A percentile compares a stretch with the other conserved stretches of the same genome.
phyloP scores from a whole-genome alignment of 192 early-diverging fungal genomes.

The Paraglomus occultum region DNA sequence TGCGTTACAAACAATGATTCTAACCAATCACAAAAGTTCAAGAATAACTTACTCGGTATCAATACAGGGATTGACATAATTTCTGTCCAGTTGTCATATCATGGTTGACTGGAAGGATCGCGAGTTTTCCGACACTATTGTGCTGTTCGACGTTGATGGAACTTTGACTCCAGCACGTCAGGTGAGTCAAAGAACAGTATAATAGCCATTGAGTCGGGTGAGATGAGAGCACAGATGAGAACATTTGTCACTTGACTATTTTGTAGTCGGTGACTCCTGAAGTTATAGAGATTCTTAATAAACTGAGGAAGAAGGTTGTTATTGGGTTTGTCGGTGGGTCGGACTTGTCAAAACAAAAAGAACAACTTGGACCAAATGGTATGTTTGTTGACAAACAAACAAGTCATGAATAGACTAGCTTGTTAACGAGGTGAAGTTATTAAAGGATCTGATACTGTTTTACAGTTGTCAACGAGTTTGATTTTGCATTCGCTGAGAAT shows the following conservation, averaged over 20 bases:
- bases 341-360: conserved; percentile 90
- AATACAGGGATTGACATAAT: too few relatives aligned
- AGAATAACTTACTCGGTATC: too few relatives aligned
- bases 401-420: background rate
- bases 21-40: too few relatives aligned
- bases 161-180: conserved; percentile 93
- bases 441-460: background rate
- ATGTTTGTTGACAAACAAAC: conserved; percentile 30
- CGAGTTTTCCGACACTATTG: conserved; percentile 75
- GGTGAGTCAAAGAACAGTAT: conserved; percentile 46
- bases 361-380: conserved; percentile 90
- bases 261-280: conserved; percentile 69
- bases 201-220: background rate
- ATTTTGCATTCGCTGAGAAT: conserved; percentile 97
- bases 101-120: conserved; percentile 42
- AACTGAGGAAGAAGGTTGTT: conserved; percentile 85
- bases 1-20: too few relatives aligned
- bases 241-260: background rate
- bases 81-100: background rate
- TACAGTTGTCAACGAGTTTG: conserved; percentile 80
- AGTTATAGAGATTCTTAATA: conserved; percentile 72
- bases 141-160: conserved; percentile 97
- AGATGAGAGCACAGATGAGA: background rate
- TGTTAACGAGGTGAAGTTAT: background rate
- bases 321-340: conserved; percentile 98